Evolutionary conservation across 345 rosid species (phyloP).

Genomic region (Eucalyptus tenuipes): DNA sequence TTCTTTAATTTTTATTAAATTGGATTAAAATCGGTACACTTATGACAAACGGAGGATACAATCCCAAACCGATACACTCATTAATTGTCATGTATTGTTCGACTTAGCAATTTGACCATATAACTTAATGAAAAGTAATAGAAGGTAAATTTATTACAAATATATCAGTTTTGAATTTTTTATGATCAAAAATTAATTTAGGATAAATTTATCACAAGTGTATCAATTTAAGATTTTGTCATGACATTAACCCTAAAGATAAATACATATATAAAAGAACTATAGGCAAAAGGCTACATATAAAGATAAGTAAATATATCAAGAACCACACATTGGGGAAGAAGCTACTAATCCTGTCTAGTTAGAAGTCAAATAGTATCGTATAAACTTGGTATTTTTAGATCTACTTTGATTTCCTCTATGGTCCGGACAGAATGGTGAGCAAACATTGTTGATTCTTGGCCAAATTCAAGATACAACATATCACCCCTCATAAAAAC

Average conservation of each 20-base stretch:
- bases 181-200: no score
- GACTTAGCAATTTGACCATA: no score
- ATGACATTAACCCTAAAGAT: no score
- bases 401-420: neutral
- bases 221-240: no score
- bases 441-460: neutral
- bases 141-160: no score
- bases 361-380: neutral
- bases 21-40: no score
- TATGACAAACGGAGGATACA: no score
- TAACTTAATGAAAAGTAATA: no score
- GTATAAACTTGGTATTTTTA: neutral
- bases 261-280: neutral
- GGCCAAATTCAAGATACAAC: neutral
- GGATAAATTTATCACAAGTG: accelerated
- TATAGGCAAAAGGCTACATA: neutral
- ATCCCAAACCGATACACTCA: accelerated
- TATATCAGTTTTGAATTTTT: no score
- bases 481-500: neutral
- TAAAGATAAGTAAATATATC: neutral
- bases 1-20: no score
- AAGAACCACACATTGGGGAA: neutral
- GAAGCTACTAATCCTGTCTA: neutral
- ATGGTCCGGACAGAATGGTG: neutral
- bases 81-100: no score